Percentiles rank a stretch among this genome's conserved stretches.
Evolutionary conservation across 2,329 filamentous ascomycete species (phyloP).

Genomic region (Fusarium sp.): DNA sequence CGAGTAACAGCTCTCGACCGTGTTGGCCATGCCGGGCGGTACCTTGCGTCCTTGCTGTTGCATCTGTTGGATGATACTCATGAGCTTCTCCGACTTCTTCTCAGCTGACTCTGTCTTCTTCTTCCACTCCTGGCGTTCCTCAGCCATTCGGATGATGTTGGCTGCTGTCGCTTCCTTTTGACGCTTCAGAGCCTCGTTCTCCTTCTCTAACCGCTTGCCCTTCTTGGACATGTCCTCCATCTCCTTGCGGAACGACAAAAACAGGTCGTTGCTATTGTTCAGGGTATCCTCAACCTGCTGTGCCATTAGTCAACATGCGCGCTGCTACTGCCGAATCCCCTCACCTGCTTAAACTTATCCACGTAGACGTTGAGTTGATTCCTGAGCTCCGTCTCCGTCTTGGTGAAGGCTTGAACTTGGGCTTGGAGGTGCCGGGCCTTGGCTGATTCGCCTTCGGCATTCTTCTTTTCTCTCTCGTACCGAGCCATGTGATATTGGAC

Average conservation of each 20-base stretch:
- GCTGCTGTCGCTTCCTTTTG: constrained; percentile 94
- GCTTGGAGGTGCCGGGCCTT: constrained; percentile 87
- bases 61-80: constrained; percentile 95
- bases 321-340: constrained; percentile 43
- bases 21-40: constrained; percentile 71
- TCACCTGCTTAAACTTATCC: constrained; percentile 99
- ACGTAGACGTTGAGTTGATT: constrained; percentile 98
- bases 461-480: constrained; percentile 90
- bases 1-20: constrained; percentile 70
- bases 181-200: constrained; percentile 89
- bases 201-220: constrained; percentile 95
- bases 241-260: constrained; percentile 96
- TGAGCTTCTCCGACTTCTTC: constrained; percentile 91
- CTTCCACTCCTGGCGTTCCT: constrained; percentile 87
- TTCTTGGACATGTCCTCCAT: constrained; percentile 99
- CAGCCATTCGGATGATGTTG: constrained; percentile 97
- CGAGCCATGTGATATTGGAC: constrained; percentile 92
- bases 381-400: constrained; percentile 92
- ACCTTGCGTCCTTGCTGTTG: constrained; percentile 90
- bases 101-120: constrained; percentile 67
- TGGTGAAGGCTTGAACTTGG: constrained; percentile 94
- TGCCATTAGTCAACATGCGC: constrained; percentile 43
- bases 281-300: constrained; percentile 94
- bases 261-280: constrained; percentile 98
- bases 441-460: constrained; percentile 82